These are phyloP conservation scores for Populus hybrid DNA, from an alignment of 441 rosid genomes.

Conservation along the genomic window DNA sequence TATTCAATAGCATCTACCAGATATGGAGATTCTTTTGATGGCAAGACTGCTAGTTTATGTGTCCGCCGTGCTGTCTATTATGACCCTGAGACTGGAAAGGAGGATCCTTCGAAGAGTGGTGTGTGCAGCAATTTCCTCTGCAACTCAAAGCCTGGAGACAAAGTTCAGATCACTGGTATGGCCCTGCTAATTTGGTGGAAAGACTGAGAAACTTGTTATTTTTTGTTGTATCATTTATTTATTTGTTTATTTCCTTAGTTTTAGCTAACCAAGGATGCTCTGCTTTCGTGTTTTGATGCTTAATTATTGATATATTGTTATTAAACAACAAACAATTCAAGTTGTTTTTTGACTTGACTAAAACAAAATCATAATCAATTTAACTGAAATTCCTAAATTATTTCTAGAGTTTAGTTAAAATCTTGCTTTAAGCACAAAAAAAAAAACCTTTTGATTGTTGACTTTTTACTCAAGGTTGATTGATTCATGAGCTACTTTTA, in stretches of 20 bases:
- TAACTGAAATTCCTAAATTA: too few species aligned
- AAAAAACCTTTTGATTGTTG: neutral
- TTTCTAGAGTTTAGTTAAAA: neutral
- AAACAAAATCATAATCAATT: neutral
- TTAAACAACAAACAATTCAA: neutral
- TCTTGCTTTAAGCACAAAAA: too few species aligned
- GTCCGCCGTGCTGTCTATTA: conserved; percentile 96
- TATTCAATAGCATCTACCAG: conserved; percentile 94
- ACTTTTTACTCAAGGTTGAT: neutral
- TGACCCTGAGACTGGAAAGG: conserved; percentile 87
- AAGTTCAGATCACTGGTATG: conserved; percentile 79
- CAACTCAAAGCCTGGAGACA: conserved; percentile 87
- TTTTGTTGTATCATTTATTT: neutral
- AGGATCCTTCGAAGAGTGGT: conserved; percentile 88
- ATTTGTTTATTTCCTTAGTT: neutral
- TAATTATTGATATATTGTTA: neutral
- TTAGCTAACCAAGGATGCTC: neutral
- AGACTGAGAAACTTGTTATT: neutral
- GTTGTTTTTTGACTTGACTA: neutral
- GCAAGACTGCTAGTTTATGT: conserved; percentile 82
- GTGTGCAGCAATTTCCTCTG: conserved; percentile 93
- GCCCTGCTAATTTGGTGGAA: neutral
- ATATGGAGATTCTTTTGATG: conserved; percentile 89
- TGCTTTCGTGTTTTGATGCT: neutral
- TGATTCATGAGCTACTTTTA: neutral